These are phyloP conservation scores for Hypoxylon sp. DNA, from an alignment of 2,329 filamentous ascomycete species.

Conservation along the genomic window DNA sequence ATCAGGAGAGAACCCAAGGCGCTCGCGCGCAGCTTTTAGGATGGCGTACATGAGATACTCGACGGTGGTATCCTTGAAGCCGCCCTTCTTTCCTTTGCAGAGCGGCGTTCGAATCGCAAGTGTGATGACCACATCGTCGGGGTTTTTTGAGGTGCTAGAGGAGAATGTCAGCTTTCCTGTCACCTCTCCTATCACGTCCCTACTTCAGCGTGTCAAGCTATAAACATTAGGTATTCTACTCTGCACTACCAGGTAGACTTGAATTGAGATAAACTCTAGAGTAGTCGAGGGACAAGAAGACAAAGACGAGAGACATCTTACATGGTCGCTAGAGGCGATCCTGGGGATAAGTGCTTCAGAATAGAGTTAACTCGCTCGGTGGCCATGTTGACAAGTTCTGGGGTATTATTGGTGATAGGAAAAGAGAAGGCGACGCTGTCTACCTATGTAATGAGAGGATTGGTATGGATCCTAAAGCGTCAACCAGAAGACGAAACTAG, in stretches of 20 bases:
- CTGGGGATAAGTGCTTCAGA: conserved; percentile 86
- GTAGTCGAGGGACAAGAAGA: conserved; percentile 2
- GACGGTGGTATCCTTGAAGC: conserved; percentile 93
- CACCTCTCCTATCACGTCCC: conserved; percentile 41
- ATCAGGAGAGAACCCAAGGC: conserved; percentile 82
- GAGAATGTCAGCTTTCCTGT: conserved; percentile 47
- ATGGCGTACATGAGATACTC: conserved; percentile 89
- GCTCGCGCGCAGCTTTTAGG: conserved; percentile 80
- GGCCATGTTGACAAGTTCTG: conserved; percentile 71
- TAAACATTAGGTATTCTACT: not conserved
- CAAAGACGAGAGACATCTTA: conserved; percentile 63
- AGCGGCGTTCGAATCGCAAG: conserved; percentile 91
- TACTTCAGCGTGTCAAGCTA: not conserved
- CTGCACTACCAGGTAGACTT: not conserved
- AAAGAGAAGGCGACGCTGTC: conserved; percentile 7
- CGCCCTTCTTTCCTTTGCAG: conserved; percentile 89
- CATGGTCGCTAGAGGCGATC: conserved; percentile 81
- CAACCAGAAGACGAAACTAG: conserved; percentile 1
- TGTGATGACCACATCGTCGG: conserved; percentile 97
- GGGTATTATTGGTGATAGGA: not conserved
- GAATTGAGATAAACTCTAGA: not conserved
- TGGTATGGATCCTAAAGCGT: conserved; percentile 21
- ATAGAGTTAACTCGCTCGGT: conserved; percentile 89
- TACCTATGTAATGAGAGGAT: not conserved
- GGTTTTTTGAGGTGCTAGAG: conserved; percentile 86